Percentiles rank a stretch among this genome's conserved stretches.
Conservation (phyloP, 192 early-diverging fungal genomes). For the Lobosporangium transversale region DNA sequence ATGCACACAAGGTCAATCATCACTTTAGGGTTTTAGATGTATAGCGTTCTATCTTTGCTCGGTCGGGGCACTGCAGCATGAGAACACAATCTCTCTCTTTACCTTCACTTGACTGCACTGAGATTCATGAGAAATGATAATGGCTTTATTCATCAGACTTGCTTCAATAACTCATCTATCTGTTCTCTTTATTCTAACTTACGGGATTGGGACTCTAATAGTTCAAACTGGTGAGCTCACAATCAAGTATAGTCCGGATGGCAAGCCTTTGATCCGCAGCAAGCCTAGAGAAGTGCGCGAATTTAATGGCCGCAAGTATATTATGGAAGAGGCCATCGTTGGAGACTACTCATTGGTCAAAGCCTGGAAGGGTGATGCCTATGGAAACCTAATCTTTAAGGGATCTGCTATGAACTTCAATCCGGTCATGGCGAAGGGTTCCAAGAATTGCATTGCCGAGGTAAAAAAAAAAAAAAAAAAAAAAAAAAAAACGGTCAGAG, state of each 20-base stretch:
- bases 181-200: too few relatives aligned
- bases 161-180: too few relatives aligned
- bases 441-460: slow-evolving; percentile 80
- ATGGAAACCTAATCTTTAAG: slow-evolving; percentile 80
- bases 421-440: slow-evolving; percentile 77
- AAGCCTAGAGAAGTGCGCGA: slow-evolving; percentile 72
- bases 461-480: background rate
- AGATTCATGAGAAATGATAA: background rate
- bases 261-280: slow-evolving; percentile 63
- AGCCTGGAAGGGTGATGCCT: slow-evolving; percentile 86
- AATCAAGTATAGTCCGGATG: slow-evolving; percentile 74
- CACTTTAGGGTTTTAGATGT: too few relatives aligned
- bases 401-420: slow-evolving; percentile 83
- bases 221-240: slow-evolving; percentile 77
- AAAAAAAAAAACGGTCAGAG: background rate
- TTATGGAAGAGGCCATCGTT: slow-evolving; percentile 82
- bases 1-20: too few relatives aligned
- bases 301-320: slow-evolving; percentile 72
- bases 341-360: slow-evolving; percentile 83
- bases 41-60: background rate
- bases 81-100: background rate
- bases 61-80: background rate
- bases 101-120: background rate
- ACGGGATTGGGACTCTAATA: too few relatives aligned
- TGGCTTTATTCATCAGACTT: background rate